Conservation (phyloP, 345 rosid genomes). For the Populus tremula region DNA sequence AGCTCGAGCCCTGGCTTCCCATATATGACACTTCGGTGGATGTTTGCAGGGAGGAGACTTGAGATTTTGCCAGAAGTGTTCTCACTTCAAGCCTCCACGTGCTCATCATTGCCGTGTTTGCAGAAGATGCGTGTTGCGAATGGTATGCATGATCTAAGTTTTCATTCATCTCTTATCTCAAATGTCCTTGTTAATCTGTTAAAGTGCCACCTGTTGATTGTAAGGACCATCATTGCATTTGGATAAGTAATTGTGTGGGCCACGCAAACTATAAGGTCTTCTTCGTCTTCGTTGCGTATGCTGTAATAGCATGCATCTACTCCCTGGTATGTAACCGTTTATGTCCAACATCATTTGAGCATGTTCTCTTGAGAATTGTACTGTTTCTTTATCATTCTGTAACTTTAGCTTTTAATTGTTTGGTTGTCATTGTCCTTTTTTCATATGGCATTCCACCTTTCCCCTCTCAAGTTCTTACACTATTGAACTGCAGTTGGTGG, state of each 20-base stretch:
- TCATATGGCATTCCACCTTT: not conserved
- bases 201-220: slow-evolving; percentile 44
- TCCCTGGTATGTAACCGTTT: slow-evolving; percentile 57
- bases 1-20: not conserved
- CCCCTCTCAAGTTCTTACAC: not conserved
- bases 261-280: slow-evolving; percentile 89
- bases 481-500: not conserved
- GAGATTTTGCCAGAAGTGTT: slow-evolving; percentile 90
- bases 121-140: slow-evolving; percentile 82
- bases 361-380: not conserved
- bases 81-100: slow-evolving; percentile 82
- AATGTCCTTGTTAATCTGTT: slow-evolving; percentile 28
- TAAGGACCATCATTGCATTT: slow-evolving; percentile 94
- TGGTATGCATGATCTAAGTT: slow-evolving; percentile 53
- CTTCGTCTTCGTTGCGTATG: slow-evolving; percentile 74
- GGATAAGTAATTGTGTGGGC: slow-evolving; percentile 96
- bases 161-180: slow-evolving; percentile 15
- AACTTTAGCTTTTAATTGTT: not conserved
- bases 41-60: slow-evolving; percentile 83
- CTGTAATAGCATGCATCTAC: slow-evolving; percentile 67
- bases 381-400: not conserved
- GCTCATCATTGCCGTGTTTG: slow-evolving; percentile 96
- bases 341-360: not conserved
- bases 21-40: slow-evolving; percentile 12
- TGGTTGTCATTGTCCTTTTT: not conserved